Evolutionary conservation across 2,329 filamentous ascomycete species (phyloP).

Genomic region (Ophiosphaerella korrae): DNA sequence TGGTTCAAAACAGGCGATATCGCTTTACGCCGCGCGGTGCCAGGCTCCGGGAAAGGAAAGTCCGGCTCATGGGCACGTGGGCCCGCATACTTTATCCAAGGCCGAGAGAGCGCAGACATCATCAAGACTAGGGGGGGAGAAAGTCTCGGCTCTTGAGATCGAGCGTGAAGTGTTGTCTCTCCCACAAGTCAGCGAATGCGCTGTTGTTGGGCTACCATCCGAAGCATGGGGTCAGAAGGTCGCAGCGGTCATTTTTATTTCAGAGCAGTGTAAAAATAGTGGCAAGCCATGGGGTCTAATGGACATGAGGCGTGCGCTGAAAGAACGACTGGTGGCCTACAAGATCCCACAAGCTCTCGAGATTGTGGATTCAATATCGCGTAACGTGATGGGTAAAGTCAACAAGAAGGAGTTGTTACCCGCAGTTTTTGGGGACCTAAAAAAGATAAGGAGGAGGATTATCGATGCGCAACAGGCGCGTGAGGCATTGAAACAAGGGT

Average conservation of each 20-base stretch:
- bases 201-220: slow-evolving; percentile 84
- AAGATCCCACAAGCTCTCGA: slow-evolving; percentile 92
- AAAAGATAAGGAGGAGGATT: not conserved
- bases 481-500: no score
- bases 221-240: slow-evolving; percentile 96
- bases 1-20: slow-evolving; percentile 99
- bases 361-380: slow-evolving; percentile 61
- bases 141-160: slow-evolving; percentile 78
- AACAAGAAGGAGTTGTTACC: not conserved
- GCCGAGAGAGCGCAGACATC: slow-evolving; percentile 84
- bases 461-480: not conserved
- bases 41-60: slow-evolving; percentile 50
- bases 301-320: slow-evolving; percentile 85
- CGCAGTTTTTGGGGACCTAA: not conserved
- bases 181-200: slow-evolving; percentile 76
- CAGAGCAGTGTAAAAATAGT: slow-evolving; percentile 55
- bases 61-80: slow-evolving; percentile 64
- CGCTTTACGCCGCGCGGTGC: slow-evolving; percentile 61
- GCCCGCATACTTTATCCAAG: slow-evolving; percentile 87
- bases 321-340: slow-evolving; percentile 76
- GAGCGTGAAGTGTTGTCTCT: slow-evolving; percentile 90
- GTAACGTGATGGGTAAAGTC: not conserved
- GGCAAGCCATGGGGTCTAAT: slow-evolving; percentile 72
- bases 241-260: slow-evolving; percentile 80
- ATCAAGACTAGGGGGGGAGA: slow-evolving; percentile 92